Evolutionary conservation across 2,329 filamentous ascomycete genomes (phyloP), one percentile per base, ranked within the genome.

Genomic region (Ophiostoma sp.): DNA sequence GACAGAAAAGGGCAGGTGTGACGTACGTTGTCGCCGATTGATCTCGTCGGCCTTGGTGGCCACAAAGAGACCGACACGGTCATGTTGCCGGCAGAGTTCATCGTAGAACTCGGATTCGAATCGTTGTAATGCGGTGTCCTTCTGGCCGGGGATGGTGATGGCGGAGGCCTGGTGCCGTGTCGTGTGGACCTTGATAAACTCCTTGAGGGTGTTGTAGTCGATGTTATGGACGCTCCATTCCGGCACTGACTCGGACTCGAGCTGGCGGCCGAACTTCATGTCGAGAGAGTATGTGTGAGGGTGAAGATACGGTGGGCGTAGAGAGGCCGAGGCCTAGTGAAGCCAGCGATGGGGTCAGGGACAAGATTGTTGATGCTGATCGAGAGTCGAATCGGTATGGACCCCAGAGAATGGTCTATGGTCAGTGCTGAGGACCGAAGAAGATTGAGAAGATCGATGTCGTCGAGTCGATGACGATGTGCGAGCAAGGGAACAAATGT

Each of bases 181-280:
- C 1, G 93, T 97, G 79, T 94, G 89, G 74, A 88, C 88, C 81
- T 95, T 96, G 85, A 97, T 95, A 78, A 93, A 87, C 80, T 93
- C 88, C 82, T 97, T 97, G 76, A 97, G 87, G 68, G 92, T 92
- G 81, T 95, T 93, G 85, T 97, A 97, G 81, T 96, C 93, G 82
- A 97, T 90, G 82, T 97, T 96, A 81, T 95, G 91, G 76, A 93
- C 87, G 78, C 88, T 92, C 93, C 93, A 96, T 88, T 92, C 90
- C 76, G 93, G 92, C 79, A 94, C 92, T 64, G 92, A 95, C 81
- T 92, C 88, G 82, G 89, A 87, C 80, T 91, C 89, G 75, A 96
- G 87, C 75, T 89, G 91, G 76, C 92, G 86, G 76, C 92, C 91
- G 87, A 92, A 94, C 86, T 94, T 93, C 92, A 93, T 94, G 22